Evolutionary conservation across 2,329 filamentous ascomycete genomes (phyloP).

Genomic region (Hypoxylon sp.): DNA sequence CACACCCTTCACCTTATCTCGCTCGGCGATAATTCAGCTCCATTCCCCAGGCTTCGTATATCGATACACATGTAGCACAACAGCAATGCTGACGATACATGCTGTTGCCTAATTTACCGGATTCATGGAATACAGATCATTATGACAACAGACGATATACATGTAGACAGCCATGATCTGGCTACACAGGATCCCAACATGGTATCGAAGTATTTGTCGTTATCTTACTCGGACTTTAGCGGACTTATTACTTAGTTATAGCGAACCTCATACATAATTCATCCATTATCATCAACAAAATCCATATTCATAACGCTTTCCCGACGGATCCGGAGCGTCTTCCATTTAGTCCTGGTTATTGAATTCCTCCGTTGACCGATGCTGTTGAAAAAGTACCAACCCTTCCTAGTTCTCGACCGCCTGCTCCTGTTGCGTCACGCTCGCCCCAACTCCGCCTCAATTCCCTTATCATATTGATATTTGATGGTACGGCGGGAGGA

Average conservation of each 20-base stretch:
- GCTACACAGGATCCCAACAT: conserved; percentile 7
- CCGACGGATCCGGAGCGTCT: conserved; percentile 43
- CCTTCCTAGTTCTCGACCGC: conserved; percentile 9
- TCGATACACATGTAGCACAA: conserved; percentile 14
- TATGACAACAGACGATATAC: conserved; percentile 28
- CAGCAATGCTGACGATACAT: conserved; percentile 38
- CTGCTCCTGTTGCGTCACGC: conserved; percentile 22
- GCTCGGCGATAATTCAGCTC: conserved; percentile 7
- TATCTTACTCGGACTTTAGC: conserved; percentile 41
- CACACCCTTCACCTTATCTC: neutral
- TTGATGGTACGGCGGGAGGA: conserved; percentile 23
- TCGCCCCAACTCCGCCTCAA: conserved; percentile 35
- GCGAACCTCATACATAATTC: conserved; percentile 3
- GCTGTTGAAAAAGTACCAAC: conserved; percentile 11
- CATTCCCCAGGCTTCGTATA: neutral
- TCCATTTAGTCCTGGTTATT: conserved; percentile 16
- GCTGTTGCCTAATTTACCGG: conserved; percentile 34
- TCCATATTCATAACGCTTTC: conserved; percentile 17
- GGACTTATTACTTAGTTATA: conserved; percentile 40
- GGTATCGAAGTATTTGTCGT: conserved; percentile 25
- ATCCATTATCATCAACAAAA: conserved; percentile 21
- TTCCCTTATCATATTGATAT: conserved; percentile 31
- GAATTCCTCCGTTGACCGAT: conserved; percentile 21
- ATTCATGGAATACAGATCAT: conserved; percentile 19
- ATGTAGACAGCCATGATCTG: conserved; percentile 24